A percentile compares a stretch with the other conserved stretches of the same genome.
These are phyloP conservation scores for Cordyceps pruinosa DNA, from an alignment of 2,329 filamentous ascomycete species.

Conservation along the genomic window DNA sequence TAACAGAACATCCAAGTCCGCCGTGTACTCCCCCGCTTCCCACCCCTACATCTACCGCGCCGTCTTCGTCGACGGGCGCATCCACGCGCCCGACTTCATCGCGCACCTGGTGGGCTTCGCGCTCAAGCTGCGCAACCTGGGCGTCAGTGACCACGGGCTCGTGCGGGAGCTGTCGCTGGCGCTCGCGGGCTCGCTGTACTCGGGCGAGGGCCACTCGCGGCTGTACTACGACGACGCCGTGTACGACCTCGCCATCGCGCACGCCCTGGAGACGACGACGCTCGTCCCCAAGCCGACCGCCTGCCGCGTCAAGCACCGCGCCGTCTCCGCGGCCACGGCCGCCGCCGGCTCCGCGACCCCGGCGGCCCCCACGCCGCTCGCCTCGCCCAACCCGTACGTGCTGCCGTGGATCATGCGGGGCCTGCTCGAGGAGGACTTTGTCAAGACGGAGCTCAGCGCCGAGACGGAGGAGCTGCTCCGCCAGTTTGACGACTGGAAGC, in stretches of 20 bases:
- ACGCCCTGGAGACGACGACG: constrained; percentile 60
- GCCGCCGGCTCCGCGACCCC: neutral
- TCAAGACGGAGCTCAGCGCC: constrained; percentile 68
- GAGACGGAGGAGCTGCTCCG: constrained; percentile 75
- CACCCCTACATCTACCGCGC: constrained; percentile 93
- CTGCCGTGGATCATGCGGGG: constrained; percentile 95
- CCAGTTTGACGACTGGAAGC: constrained; percentile 92
- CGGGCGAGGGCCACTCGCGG: constrained; percentile 86
- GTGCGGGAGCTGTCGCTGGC: constrained; percentile 84
- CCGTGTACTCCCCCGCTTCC: constrained; percentile 74
- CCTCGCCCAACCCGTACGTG: constrained; percentile 73
- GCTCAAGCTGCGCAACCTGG: constrained; percentile 87
- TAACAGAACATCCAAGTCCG: constrained; percentile 49
- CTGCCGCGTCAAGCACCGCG: constrained; percentile 17
- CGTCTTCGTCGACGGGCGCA: constrained; percentile 89
- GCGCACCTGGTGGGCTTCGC: constrained; percentile 89
- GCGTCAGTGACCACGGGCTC: constrained; percentile 86
- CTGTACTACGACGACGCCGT: constrained; percentile 86
- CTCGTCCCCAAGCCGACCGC: constrained; percentile 18
- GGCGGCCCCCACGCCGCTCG: constrained; percentile 26
- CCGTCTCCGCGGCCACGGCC: constrained; percentile 18
- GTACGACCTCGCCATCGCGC: constrained; percentile 70
- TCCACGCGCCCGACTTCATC: constrained; percentile 90
- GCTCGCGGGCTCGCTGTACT: constrained; percentile 83
- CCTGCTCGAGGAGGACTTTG: constrained; percentile 82